phyloP scores from a whole-genome alignment of 2,329 filamentous ascomycete genomes.

The Diaporthe sp. region DNA sequence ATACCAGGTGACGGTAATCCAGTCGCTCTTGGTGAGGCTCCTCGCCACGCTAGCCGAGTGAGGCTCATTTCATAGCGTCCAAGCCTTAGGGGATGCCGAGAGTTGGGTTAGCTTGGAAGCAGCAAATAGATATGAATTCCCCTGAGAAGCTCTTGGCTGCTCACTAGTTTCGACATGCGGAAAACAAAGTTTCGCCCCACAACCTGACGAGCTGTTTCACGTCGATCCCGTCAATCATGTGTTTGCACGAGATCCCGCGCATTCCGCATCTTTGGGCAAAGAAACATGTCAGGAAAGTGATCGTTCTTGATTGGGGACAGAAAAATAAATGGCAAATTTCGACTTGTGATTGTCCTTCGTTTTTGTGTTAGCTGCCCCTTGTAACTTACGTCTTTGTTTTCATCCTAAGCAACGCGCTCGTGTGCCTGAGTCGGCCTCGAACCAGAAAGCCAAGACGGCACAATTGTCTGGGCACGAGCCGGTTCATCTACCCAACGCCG shows the following conservation, averaged over 20 bases:
- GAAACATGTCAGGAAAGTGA: neutral
- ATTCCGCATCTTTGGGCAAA: neutral
- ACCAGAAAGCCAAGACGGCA: constrained; percentile 11
- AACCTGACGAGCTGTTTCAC: constrained; percentile 18
- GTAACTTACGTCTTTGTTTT: neutral
- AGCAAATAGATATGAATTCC: neutral
- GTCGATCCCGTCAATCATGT: constrained; percentile 4
- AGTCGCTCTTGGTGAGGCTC: neutral
- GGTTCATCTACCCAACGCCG: constrained; percentile 20
- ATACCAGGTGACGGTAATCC: neutral
- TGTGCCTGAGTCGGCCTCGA: neutral
- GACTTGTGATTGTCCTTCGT: too few species aligned
- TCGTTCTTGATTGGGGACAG: neutral
- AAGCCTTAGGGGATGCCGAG: constrained; percentile 12
- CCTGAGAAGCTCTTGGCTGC: neutral
- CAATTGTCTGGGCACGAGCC: neutral
- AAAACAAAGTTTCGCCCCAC: constrained; percentile 25
- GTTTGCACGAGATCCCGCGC: neutral
- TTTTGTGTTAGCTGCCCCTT: neutral
- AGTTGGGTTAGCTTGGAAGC: constrained; percentile 11
- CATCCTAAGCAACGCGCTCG: neutral
- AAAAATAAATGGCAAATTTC: neutral
- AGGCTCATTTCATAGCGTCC: neutral
- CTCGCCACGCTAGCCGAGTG: neutral
- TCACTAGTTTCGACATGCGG: neutral